Evolutionary conservation across 164 flowering plant species (phyloP).

Genomic region (Macadamia integrifolia): DNA sequence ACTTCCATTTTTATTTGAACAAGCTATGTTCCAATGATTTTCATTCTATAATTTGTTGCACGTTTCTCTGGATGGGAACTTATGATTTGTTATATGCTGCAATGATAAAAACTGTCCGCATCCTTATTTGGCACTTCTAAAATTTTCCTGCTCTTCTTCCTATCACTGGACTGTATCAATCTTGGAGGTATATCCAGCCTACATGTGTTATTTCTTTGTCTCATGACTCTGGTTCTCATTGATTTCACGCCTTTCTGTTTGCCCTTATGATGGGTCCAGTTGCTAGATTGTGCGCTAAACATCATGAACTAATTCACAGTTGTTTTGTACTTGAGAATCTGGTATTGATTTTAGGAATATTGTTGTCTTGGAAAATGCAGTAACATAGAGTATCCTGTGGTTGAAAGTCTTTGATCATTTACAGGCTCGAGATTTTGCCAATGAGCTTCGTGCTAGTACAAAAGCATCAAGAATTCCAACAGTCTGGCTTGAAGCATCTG

Average conservation of each 20-base stretch:
- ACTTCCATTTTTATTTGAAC: not conserved
- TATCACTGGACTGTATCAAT: not conserved
- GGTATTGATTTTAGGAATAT: not conserved
- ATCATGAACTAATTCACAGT: not conserved
- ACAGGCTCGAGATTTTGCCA: constrained; percentile 99
- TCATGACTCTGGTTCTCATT: not conserved
- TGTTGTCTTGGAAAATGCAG: not conserved
- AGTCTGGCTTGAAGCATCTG: constrained; percentile 91
- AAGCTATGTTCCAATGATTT: not conserved
- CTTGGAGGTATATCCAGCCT: not conserved
- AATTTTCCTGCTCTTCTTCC: not conserved
- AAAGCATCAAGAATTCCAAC: constrained; percentile 87
- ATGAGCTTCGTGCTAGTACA: constrained; percentile 98
- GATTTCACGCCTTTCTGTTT: not conserved
- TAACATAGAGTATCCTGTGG: not conserved
- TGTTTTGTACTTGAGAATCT: not conserved
- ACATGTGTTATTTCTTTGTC: not conserved
- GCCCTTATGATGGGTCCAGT: not conserved
- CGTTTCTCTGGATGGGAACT: no score
- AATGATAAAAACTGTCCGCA: not conserved
- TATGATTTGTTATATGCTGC: not conserved
- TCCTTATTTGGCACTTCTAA: not conserved
- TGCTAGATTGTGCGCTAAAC: not conserved
- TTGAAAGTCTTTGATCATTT: constrained; percentile 15
- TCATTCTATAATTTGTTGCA: not conserved